Percentiles rank a stretch among this genome's conserved stretches.
These are phyloP conservation scores for Pisolithus sp. DNA, from an alignment of 768 basidiomycete genomes.

Conservation along the genomic window DNA sequence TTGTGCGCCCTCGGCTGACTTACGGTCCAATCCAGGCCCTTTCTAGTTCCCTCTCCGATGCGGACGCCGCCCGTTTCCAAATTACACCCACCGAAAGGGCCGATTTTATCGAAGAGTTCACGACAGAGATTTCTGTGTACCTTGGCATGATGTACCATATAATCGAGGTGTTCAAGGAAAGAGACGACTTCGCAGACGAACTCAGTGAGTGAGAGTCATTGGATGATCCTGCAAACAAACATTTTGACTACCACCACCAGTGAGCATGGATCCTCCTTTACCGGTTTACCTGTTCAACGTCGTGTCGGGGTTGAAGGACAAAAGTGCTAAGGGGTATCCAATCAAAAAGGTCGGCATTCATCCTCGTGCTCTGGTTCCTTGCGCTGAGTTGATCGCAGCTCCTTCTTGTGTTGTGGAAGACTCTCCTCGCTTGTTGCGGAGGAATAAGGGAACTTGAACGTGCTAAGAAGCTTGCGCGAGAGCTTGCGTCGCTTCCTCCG, in stretches of 20 bases:
- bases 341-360: constrained; percentile 76
- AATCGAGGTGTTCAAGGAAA: constrained; percentile 87
- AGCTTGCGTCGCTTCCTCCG: constrained; percentile 69
- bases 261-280: constrained; percentile 92
- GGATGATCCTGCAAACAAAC: not conserved
- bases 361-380: constrained; percentile 1
- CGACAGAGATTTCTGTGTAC: constrained; percentile 89
- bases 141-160: constrained; percentile 94
- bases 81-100: constrained; percentile 64
- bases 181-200: constrained; percentile 94
- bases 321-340: constrained; percentile 91
- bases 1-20: not conserved
- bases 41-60: constrained; percentile 66
- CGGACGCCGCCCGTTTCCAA: constrained; percentile 64
- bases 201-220: constrained; percentile 59
- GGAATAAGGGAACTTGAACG: constrained; percentile 82
- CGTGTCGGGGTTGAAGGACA: constrained; percentile 86
- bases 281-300: constrained; percentile 89
- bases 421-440: constrained; percentile 85
- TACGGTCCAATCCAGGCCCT: constrained; percentile 1
- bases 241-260: constrained; percentile 35
- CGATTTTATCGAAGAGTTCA: constrained; percentile 83
- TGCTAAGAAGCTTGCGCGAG: constrained; percentile 79
- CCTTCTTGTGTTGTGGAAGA: constrained; percentile 91
- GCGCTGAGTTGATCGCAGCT: constrained; percentile 44